Percentiles rank a stretch among this genome's conserved stretches.
Evolutionary conservation across 352 stramenopile species (phyloP).

Genomic region (Albugo laibachii): DNA sequence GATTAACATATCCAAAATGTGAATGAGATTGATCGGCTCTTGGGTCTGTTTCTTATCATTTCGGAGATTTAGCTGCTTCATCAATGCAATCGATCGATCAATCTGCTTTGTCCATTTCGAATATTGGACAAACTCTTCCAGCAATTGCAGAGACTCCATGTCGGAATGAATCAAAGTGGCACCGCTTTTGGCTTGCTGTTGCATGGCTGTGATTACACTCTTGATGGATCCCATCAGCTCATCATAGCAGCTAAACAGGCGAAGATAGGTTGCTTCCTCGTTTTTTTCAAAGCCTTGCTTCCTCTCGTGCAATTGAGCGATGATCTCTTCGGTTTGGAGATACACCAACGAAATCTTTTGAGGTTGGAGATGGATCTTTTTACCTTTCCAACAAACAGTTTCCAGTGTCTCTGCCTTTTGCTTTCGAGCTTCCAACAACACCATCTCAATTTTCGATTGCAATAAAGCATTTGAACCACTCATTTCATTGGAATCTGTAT

Average conservation of each 20-base stretch:
- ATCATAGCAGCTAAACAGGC: conserved; percentile 58
- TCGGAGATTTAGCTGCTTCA: conserved; percentile 33
- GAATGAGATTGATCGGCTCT: conserved; percentile 39
- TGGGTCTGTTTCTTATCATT: conserved; percentile 13
- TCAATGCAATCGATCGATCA: conserved; percentile 34
- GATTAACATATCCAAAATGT: conserved; percentile 70
- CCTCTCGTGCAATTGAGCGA: conserved; percentile 27
- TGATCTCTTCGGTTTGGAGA: conserved; percentile 45
- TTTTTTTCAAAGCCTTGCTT: conserved; percentile 30
- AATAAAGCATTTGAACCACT: conserved; percentile 48
- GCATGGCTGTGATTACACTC: conserved; percentile 30
- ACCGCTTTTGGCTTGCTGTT: conserved; percentile 63
- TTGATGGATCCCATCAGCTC: conserved; percentile 44
- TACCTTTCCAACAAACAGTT: conserved; percentile 64
- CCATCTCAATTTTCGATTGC: conserved; percentile 70
- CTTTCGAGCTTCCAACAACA: conserved; percentile 65
- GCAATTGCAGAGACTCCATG: conserved; percentile 31
- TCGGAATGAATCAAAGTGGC: conserved; percentile 48
- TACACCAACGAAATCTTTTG: conserved; percentile 50
- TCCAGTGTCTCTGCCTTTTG: conserved; percentile 68
- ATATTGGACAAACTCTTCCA: conserved; percentile 61
- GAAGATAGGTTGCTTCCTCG: conserved; percentile 40
- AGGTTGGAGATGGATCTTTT: conserved; percentile 42
- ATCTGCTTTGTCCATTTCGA: conserved; percentile 56
- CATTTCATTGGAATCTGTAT: conserved; percentile 12